These are phyloP conservation scores for Amanita thiersii DNA, from an alignment of 768 basidiomycete species.

Conservation along the genomic window DNA sequence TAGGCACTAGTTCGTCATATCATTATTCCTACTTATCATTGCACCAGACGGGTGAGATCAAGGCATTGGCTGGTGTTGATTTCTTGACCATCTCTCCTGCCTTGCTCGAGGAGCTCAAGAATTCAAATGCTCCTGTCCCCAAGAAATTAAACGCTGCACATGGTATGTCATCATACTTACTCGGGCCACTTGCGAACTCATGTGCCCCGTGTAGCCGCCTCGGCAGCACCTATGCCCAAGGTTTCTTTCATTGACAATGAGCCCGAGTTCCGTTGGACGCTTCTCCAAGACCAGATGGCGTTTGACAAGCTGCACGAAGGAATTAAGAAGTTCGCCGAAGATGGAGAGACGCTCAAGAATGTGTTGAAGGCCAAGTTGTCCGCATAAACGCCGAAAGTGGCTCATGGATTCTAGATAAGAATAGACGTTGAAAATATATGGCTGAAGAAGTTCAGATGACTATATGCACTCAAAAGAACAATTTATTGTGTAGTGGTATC, in stretches of 20 bases:
- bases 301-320: constrained; percentile 98
- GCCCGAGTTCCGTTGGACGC: constrained; percentile 91
- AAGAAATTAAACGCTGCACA: constrained; percentile 69
- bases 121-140: constrained; percentile 67
- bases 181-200: constrained; percentile 5
- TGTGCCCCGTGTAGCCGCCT: constrained; percentile 30
- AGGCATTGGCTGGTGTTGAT: constrained; percentile 91
- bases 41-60: constrained; percentile 79
- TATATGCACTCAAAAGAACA: too few species aligned
- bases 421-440: too few species aligned
- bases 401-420: too few species aligned
- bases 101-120: constrained; percentile 90
- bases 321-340: constrained; percentile 97
- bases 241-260: constrained; percentile 87
- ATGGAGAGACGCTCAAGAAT: constrained; percentile 82
- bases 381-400: too few species aligned
- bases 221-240: constrained; percentile 63
- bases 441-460: too few species aligned
- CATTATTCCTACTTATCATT: constrained; percentile 4
- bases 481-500: too few species aligned
- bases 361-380: constrained; percentile 65
- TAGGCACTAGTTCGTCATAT: constrained; percentile 27
- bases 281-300: constrained; percentile 94
- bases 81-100: constrained; percentile 92
- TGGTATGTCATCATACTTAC: constrained; percentile 32